Evolutionary conservation across 2,329 filamentous ascomycete species (phyloP), one percentile per base, ranked within the genome.

Genomic region (Diaporthe longicolla): DNA sequence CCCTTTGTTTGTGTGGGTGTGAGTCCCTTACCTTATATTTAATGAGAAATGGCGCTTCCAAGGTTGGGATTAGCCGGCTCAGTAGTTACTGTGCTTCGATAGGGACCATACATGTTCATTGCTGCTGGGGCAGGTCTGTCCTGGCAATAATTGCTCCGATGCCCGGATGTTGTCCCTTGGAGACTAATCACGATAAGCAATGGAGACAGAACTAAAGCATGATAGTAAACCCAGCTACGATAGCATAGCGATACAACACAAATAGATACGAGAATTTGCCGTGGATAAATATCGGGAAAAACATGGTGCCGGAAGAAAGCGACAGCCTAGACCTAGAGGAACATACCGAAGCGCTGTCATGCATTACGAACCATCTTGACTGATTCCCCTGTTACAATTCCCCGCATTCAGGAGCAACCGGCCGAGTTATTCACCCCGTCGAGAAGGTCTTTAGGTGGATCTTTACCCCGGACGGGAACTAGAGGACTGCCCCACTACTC

Each of bases 401-500:
- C 69, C 69, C 69, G 69, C 69, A 71, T 52, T 59, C 21, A 37
- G 40, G 13, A 35, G 21, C 37, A 61, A 9, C 26, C 55, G 32
- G 32, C 37, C 35, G 55, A 52, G 17, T 61, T 17, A 1, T 40
- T 40, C 1, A 54, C 32, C 17, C 69, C 32, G 15, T 50, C 32
- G 43, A 61, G 55, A 52, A 40, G 29, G 55, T 32, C 55, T 50
- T n/a, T 35, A 71, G 55, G 69, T 61, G 63, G 63, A 54, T 68
- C 45, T 54, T 68, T 68, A 68, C 63, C 63, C 63, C 63, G 63
- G 63, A 68, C 63, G 63, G 63, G 48, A 37, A 54, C 63, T 68
- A 68, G 48, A 13, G 21, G 29, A 43, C 0, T 40, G 45, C 69
- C 69, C 69, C 69, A 71, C 69, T 45, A 52, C 32, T 61, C 52